These are phyloP conservation scores for Phytopythium chamaehyphon DNA, from an alignment of 352 stramenopile genomes.

Conservation along the genomic window DNA sequence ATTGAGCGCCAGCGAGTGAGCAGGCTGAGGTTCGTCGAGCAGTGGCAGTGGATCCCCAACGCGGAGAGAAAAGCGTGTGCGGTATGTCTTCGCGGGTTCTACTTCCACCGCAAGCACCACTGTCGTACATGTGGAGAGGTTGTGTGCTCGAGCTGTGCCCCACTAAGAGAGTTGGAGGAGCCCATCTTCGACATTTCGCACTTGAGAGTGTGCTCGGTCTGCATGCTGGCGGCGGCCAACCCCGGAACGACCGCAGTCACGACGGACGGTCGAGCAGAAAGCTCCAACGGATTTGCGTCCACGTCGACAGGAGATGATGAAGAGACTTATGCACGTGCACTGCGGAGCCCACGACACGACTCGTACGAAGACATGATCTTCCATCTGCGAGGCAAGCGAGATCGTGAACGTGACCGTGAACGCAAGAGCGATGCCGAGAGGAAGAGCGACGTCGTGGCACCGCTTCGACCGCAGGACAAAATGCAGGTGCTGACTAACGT, in stretches of 20 bases:
- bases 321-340: conserved; percentile 42
- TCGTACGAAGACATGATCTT: conserved; percentile 63
- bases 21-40: conserved; percentile 64
- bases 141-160: conserved; percentile 61
- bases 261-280: not conserved
- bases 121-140: conserved; percentile 69
- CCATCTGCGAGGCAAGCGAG: conserved; percentile 41
- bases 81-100: conserved; percentile 68
- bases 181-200: conserved; percentile 66
- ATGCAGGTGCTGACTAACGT: conserved; percentile 50
- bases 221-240: conserved; percentile 39
- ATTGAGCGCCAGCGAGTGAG: conserved; percentile 66
- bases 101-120: conserved; percentile 72
- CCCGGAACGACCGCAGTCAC: conserved; percentile 11
- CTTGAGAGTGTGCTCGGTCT: conserved; percentile 59
- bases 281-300: not conserved
- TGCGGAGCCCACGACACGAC: conserved; percentile 47
- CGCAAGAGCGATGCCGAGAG: conserved; percentile 4
- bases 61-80: conserved; percentile 64
- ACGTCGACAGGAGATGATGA: conserved; percentile 21
- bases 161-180: conserved; percentile 57
- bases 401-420: conserved; percentile 32
- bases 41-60: conserved; percentile 79
- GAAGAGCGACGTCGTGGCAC: conserved; percentile 11
- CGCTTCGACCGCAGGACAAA: conserved; percentile 38